A percentile compares a stretch with the other conserved stretches of the same genome.
Conservation (phyloP, 345 rosid species). For the Cardamine occulta region DNA sequence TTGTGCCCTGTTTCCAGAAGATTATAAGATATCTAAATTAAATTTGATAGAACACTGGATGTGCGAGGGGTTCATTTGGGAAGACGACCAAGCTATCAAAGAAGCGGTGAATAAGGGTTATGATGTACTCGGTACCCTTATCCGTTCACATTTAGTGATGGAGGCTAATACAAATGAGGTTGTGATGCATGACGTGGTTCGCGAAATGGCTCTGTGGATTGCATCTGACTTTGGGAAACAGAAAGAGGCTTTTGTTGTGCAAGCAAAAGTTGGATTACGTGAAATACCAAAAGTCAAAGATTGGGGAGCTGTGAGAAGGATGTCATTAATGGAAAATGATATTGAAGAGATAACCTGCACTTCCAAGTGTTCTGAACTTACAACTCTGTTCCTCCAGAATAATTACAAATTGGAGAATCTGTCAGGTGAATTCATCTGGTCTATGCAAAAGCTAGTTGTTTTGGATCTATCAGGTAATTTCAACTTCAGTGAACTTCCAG, state of each 20-base stretch:
- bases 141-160: neutral
- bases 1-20: conserved; percentile 1
- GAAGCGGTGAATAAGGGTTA: neutral
- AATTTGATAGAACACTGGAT: conserved; percentile 13
- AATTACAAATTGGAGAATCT: neutral
- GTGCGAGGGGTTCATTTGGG: neutral
- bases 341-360: neutral
- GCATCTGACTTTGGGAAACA: conserved; percentile 18
- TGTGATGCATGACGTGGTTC: neutral
- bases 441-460: neutral
- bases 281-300: too few relatives aligned
- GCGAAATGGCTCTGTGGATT: neutral
- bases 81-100: neutral
- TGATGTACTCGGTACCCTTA: neutral
- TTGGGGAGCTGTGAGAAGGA: too few relatives aligned
- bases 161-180: accelerated
- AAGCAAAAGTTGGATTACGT: too few relatives aligned
- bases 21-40: accelerated
- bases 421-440: neutral
- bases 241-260: neutral
- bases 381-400: neutral
- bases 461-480: too few relatives aligned
- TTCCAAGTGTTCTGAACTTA: conserved; percentile 29
- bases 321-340: too few relatives aligned
- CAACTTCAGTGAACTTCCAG: neutral